Conservation (phyloP, 352 stramenopile species). For the Pythium angustatum region DNA sequence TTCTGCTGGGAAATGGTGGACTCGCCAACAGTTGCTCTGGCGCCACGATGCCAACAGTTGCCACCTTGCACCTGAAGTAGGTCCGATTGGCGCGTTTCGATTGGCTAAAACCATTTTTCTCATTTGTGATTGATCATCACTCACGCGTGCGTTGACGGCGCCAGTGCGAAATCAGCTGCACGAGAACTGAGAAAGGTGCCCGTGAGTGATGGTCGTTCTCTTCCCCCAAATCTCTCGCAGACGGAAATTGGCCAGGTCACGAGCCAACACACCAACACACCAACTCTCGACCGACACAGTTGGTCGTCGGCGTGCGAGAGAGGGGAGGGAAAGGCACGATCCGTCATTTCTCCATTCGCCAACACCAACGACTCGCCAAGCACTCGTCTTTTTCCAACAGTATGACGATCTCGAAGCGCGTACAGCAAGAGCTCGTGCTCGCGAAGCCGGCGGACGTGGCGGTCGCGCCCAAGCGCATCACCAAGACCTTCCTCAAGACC, state of each 20-base stretch:
- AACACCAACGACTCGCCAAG: background rate
- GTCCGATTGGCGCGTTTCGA: conserved; percentile 11
- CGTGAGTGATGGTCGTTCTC: conserved; percentile 26
- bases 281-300: no score
- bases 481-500: conserved; percentile 16
- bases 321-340: background rate
- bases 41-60: conserved; percentile 10
- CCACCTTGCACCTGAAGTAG: conserved; percentile 6
- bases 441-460: conserved; percentile 19
- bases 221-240: background rate
- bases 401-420: conserved; percentile 38
- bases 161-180: conserved; percentile 6
- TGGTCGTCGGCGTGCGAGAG: background rate
- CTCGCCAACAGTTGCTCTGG: background rate
- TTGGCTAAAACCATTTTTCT: conserved; percentile 25
- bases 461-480: conserved; percentile 21
- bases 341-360: conserved; percentile 12
- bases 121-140: conserved; percentile 19
- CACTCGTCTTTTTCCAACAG: background rate
- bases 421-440: conserved; percentile 33
- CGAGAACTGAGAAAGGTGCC: conserved; percentile 12
- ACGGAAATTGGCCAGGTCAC: no score
- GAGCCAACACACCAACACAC: no score
- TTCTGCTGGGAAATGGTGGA: background rate
- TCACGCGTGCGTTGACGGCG: conserved; percentile 1